phyloP scores from a whole-genome alignment of 2,329 filamentous ascomycete genomes.

The Talaromyces pinophilus region DNA sequence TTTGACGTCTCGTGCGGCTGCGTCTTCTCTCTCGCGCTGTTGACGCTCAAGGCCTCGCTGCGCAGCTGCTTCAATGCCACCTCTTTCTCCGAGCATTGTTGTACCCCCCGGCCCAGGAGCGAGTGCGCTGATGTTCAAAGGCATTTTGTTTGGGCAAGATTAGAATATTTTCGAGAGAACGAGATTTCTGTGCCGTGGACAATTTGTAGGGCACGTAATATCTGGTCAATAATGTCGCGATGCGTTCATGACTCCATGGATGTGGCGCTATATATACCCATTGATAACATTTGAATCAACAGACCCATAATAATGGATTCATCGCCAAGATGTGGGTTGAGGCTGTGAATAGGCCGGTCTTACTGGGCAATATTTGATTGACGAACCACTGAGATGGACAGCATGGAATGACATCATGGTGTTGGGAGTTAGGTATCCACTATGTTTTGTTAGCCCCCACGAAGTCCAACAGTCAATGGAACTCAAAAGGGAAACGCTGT shows the following conservation, averaged over 20 bases:
- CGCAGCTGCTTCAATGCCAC: slow-evolving; percentile 15
- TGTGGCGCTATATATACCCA: background rate
- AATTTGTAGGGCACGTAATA: background rate
- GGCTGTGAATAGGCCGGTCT: background rate
- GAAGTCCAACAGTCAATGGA: background rate
- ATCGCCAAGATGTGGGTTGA: background rate
- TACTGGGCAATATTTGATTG: background rate
- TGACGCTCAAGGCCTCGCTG: slow-evolving; percentile 7
- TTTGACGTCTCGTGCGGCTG: background rate
- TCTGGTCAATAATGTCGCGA: background rate
- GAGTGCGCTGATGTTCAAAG: slow-evolving; percentile 7
- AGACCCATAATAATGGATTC: background rate
- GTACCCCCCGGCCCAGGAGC: slow-evolving; percentile 10
- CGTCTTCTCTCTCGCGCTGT: slow-evolving; percentile 11
- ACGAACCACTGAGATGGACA: background rate
- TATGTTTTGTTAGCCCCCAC: background rate
- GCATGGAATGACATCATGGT: background rate
- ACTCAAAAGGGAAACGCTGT: background rate
- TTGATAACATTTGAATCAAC: too few relatives aligned
- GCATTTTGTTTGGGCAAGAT: background rate
- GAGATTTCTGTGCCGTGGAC: too few relatives aligned
- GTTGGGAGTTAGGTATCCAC: background rate
- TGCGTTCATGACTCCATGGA: background rate
- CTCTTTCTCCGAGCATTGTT: slow-evolving; percentile 18
- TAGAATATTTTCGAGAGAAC: background rate